Percentiles rank a stretch among this genome's conserved stretches.
Evolutionary conservation across 805 yeast species (phyloP).

Genomic region (Starmerella vitae): DNA sequence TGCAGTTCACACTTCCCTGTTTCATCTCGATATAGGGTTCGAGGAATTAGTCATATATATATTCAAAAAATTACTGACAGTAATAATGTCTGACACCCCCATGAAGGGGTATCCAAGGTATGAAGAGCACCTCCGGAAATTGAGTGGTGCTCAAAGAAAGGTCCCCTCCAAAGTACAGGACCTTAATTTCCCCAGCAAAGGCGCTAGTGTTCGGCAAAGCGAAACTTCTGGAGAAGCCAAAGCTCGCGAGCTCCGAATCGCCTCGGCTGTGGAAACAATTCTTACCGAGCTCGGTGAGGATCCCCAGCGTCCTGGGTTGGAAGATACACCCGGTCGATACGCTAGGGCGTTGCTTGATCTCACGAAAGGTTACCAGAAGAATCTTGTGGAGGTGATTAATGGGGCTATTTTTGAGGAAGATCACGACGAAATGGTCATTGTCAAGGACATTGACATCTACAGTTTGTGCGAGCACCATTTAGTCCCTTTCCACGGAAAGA

Average conservation of each 20-base stretch:
- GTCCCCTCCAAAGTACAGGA: conserved; percentile 56
- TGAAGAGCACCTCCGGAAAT: conserved; percentile 20
- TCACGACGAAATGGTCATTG: conserved; percentile 98
- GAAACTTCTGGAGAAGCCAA: conserved; percentile 51
- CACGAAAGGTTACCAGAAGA: conserved; percentile 94
- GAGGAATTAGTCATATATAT: too few relatives aligned
- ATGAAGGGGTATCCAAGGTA: conserved; percentile 22
- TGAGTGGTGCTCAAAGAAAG: conserved; percentile 20
- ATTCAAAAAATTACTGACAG: too few relatives aligned
- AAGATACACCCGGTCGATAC: conserved; percentile 90
- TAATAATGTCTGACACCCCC: not conserved
- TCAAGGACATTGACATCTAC: conserved; percentile 81
- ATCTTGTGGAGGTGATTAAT: conserved; percentile 80
- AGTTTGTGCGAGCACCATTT: conserved; percentile 95
- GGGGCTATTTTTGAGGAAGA: conserved; percentile 95
- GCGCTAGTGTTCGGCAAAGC: conserved; percentile 66
- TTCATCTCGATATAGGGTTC: too few relatives aligned
- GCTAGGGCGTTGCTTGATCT: conserved; percentile 93
- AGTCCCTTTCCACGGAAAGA: conserved; percentile 95
- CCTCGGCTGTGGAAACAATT: conserved; percentile 62
- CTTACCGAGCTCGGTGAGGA: conserved; percentile 86
- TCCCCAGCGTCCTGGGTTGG: conserved; percentile 68
- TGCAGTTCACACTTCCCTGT: too few relatives aligned
- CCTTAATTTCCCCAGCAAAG: conserved; percentile 83
- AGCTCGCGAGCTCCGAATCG: conserved; percentile 61